phyloP scores from a whole-genome alignment of 805 yeast species.

The Huiozyma naganishii region DNA sequence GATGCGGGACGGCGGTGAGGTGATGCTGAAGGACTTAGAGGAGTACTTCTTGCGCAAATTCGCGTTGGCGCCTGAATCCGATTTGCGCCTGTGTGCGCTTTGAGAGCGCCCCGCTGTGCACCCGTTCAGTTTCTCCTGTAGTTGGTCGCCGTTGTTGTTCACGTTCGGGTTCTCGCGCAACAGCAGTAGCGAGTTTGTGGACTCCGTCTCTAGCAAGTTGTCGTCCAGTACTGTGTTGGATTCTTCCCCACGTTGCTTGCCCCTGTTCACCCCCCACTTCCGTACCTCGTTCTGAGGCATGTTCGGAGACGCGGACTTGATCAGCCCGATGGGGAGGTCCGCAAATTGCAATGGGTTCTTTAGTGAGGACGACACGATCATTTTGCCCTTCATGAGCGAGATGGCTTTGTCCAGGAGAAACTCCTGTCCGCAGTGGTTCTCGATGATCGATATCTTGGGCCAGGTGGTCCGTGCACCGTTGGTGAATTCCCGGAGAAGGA shows the following conservation, averaged over 20 bases:
- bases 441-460: slow-evolving; percentile 77
- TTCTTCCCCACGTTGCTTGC: background rate
- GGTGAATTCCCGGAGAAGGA: slow-evolving; percentile 46
- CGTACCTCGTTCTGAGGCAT: background rate
- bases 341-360: slow-evolving; percentile 20
- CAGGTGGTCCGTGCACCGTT: slow-evolving; percentile 88
- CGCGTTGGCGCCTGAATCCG: slow-evolving; percentile 12
- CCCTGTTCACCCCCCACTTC: background rate
- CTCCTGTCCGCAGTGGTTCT: slow-evolving; percentile 86
- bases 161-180: slow-evolving; percentile 12
- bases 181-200: slow-evolving; percentile 15
- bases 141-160: background rate
- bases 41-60: background rate
- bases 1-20: slow-evolving; percentile 14
- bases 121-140: background rate
- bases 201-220: slow-evolving; percentile 19
- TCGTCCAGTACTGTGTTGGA: slow-evolving; percentile 14
- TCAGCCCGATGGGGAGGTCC: slow-evolving; percentile 15
- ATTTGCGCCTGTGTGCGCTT: slow-evolving; percentile 8
- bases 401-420: slow-evolving; percentile 75
- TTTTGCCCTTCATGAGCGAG: slow-evolving; percentile 46
- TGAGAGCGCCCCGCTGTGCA: background rate
- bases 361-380: slow-evolving; percentile 32
- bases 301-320: slow-evolving; percentile 7
- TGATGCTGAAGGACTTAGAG: slow-evolving; percentile 13